phyloP scores from a whole-genome alignment of 2,329 filamentous ascomycete genomes.

The Pseudopyricularia javanii region DNA sequence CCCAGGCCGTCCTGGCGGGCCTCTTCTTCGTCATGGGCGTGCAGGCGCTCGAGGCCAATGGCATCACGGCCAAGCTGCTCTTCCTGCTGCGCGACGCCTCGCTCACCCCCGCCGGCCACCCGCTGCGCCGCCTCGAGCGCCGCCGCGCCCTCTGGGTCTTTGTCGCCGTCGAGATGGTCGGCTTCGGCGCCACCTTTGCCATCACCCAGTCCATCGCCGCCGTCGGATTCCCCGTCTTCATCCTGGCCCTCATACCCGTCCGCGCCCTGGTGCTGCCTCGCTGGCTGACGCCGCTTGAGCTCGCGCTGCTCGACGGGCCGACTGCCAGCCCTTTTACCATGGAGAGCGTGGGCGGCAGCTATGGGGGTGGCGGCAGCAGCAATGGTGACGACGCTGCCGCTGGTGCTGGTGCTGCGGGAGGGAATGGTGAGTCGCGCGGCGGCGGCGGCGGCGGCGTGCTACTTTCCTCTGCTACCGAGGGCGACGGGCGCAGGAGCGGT shows the following conservation, averaged over 20 bases:
- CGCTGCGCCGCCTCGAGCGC: slow-evolving; percentile 49
- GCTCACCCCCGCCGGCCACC: slow-evolving; percentile 49
- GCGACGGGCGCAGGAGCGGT: slow-evolving; percentile 14
- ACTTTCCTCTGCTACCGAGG: background rate
- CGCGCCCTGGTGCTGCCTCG: slow-evolving; percentile 51
- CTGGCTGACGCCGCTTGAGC: slow-evolving; percentile 47
- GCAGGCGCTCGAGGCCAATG: slow-evolving; percentile 64
- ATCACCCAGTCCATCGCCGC: slow-evolving; percentile 73
- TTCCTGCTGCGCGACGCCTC: slow-evolving; percentile 54
- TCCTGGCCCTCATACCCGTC: slow-evolving; percentile 55
- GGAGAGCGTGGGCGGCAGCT: slow-evolving; percentile 59
- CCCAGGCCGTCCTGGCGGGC: slow-evolving; percentile 67
- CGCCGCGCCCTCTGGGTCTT: slow-evolving; percentile 59
- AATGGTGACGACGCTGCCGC: slow-evolving; percentile 5
- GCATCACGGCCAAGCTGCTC: slow-evolving; percentile 62
- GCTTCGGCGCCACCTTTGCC: slow-evolving; percentile 68
- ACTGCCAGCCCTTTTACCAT: slow-evolving; percentile 66
- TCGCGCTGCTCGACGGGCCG: slow-evolving; percentile 54
- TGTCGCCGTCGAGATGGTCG: slow-evolving; percentile 53
- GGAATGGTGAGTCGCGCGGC: slow-evolving; percentile 2
- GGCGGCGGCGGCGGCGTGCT: slow-evolving; percentile 1
- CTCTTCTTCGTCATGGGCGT: slow-evolving; percentile 80
- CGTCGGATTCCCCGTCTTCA: slow-evolving; percentile 68
- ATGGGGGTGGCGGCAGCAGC: slow-evolving; percentile 22
- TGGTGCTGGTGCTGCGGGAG: background rate